Evolutionary conservation across 176 grass and related monocot genomes (phyloP).

Genomic region (Tillandsia leiboldiana): DNA sequence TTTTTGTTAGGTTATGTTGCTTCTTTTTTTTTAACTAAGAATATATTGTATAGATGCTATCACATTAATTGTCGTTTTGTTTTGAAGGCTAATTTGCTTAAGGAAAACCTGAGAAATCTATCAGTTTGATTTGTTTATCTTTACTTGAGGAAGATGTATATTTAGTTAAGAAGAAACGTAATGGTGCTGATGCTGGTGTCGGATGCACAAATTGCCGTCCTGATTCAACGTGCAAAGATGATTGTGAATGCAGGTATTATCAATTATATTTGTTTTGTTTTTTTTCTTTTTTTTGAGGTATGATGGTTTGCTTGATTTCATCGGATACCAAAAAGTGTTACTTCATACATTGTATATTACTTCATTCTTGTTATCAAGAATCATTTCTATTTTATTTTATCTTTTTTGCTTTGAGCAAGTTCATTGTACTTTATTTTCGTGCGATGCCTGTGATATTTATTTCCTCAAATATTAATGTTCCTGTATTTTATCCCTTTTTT

Average conservation of each 20-base stretch:
- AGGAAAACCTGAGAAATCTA: background rate
- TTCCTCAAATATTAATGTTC: no score
- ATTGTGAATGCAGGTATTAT: slow-evolving; percentile 92
- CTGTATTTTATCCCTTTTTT: no score
- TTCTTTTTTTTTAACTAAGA: background rate
- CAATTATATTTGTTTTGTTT: slow-evolving; percentile 15
- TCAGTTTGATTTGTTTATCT: slow-evolving; percentile 16
- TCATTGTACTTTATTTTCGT: no score
- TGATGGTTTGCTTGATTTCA: background rate
- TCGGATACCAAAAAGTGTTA: no score
- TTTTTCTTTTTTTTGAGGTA: background rate
- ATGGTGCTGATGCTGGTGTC: slow-evolving; percentile 39
- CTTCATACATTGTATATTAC: no score
- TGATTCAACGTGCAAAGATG: slow-evolving; percentile 77
- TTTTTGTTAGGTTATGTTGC: background rate
- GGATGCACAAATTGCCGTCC: slow-evolving; percentile 71
- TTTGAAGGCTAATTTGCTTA: slow-evolving; percentile 3
- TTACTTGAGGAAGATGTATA: slow-evolving; percentile 81
- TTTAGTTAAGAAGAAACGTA: slow-evolving; percentile 51
- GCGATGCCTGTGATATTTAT: no score
- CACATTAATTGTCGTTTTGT: background rate
- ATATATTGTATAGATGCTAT: background rate
- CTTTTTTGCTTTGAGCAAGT: no score
- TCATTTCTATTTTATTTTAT: no score
- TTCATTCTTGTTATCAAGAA: no score